phyloP scores from a whole-genome alignment of 371 early-diverging fungal genomes.

The Mortierella sp. region DNA sequence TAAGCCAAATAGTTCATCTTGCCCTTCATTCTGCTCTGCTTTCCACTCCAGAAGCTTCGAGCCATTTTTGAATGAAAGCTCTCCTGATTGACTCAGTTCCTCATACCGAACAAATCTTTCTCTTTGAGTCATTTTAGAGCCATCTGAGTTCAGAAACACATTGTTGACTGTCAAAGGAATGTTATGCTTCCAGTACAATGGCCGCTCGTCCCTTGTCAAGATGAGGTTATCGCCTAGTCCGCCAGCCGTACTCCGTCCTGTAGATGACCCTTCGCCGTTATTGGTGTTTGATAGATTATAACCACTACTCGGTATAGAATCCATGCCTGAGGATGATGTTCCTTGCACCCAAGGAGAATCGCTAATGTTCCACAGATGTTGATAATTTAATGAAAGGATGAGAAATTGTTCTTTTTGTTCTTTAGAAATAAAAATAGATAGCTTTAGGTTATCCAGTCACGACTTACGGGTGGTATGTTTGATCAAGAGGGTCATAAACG shows the following conservation, averaged over 20 bases:
- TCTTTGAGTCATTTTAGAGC: conserved; percentile 23
- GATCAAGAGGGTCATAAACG: conserved; percentile 29
- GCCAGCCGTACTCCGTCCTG: neutral
- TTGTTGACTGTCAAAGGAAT: conserved; percentile 38
- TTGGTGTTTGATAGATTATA: neutral
- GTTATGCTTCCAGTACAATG: conserved; percentile 32
- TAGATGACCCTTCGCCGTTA: conserved; percentile 41
- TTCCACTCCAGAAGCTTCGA: conserved; percentile 23
- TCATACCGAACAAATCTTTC: conserved; percentile 32
- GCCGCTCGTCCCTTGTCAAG: conserved; percentile 10
- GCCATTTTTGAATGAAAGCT: conserved; percentile 25
- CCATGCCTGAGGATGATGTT: conserved; percentile 16
- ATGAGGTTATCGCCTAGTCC: conserved; percentile 9
- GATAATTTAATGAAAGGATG: neutral
- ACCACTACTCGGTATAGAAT: neutral
- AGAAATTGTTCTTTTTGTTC: no score
- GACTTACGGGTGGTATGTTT: conserved; percentile 38
- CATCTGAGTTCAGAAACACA: conserved; percentile 29
- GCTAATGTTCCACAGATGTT: conserved; percentile 3
- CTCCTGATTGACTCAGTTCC: conserved; percentile 1
- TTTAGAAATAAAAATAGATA: neutral
- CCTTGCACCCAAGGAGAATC: conserved; percentile 34
- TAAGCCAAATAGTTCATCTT: no score
- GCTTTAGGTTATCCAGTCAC: neutral
- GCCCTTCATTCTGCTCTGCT: conserved; percentile 7